Base-by-base conservation (phyloP, 768 basidiomycete genomes). In the Leucosporidium yakuticum region DNA sequence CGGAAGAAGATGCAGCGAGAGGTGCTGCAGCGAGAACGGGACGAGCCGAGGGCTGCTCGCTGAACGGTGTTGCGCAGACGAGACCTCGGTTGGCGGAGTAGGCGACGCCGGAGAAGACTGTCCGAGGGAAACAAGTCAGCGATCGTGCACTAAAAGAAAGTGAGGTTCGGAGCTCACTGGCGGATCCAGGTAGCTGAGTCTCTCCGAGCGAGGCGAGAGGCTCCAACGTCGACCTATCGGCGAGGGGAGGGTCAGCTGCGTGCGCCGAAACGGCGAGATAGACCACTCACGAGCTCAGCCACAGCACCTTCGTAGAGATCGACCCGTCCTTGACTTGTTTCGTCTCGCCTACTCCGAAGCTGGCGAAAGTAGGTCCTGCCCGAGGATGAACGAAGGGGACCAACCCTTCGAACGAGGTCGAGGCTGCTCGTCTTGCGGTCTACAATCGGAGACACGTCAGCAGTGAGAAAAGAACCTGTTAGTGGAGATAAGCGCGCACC, bases 21-120 rank as follows among this genome's bases (percentile, higher is more conserved):
- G 62, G 57, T 1, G 44, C 8, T 9, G 60, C 55, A 8, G 65
- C 61, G 44, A 67, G 19, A 9, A 67, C 56, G 1, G 63, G 63
- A 14, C 25, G 11, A 25, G 25, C 6, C 11, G 44, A 20, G 31
- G 34, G 44, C 15, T 25, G 56, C 17, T 44, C 11, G n/a, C 48
- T 32, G 49, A 51, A 63, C 25, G 66, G 59, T 4, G 57, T 39
- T 0, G 50, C 62, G 62, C 57, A 64, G 58, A 64, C 17, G 27
- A 63, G 36, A 1, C 50, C 67, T 44, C 67, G 62, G 55, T 55
- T 55, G 0, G 67, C 51, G 0, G 67, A 68, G 39, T 34, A n/a
- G 31, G 31, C 12, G n/a, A 62, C 25, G 0, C 44, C 6, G 0
- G 29, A 21, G 32, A 60, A 64, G 32, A 62, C 67, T 68, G 67